Percentiles rank a stretch among this genome's conserved stretches.
Evolutionary conservation across 768 basidiomycete genomes (phyloP).

Genomic region (Rhizopogon vesiculosus): DNA sequence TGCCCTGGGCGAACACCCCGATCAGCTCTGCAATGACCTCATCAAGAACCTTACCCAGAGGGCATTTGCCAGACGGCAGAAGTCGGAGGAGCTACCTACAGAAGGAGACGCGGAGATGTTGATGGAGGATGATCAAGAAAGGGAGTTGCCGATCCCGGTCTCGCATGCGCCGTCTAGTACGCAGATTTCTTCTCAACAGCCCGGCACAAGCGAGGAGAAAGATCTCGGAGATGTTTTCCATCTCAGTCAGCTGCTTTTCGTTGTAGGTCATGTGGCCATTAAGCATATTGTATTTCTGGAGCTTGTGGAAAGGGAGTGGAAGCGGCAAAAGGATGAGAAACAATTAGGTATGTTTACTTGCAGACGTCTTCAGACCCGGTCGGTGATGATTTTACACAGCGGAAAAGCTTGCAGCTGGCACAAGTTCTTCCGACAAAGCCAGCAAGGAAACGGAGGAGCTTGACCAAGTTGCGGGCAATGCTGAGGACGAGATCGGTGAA

Average conservation of each 20-base stretch:
- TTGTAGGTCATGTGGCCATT: slow-evolving; percentile 95
- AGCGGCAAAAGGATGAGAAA: slow-evolving; percentile 90
- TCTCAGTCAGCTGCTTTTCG: slow-evolving; percentile 90
- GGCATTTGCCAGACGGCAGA: slow-evolving; percentile 49
- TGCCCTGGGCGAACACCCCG: slow-evolving; percentile 90
- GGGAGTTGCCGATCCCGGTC: slow-evolving; percentile 24
- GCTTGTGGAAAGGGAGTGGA: slow-evolving; percentile 93
- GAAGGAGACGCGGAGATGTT: slow-evolving; percentile 46
- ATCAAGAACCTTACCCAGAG: slow-evolving; percentile 76
- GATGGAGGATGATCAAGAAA: slow-evolving; percentile 52
- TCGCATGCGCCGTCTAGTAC: slow-evolving; percentile 13
- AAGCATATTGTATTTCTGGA: slow-evolving; percentile 98
- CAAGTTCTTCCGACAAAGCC: slow-evolving; percentile 30
- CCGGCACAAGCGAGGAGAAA: slow-evolving; percentile 24
- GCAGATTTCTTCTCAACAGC: slow-evolving; percentile 5
- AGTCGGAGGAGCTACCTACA: neutral
- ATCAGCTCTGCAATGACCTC: slow-evolving; percentile 71
- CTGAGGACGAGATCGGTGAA: slow-evolving; percentile 98
- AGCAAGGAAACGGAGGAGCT: slow-evolving; percentile 79
- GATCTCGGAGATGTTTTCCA: slow-evolving; percentile 81
- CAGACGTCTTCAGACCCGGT: neutral
- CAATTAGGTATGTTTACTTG: slow-evolving; percentile 53
- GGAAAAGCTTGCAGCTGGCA: slow-evolving; percentile 51
- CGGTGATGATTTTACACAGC: slow-evolving; percentile 29
- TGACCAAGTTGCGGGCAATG: slow-evolving; percentile 95